Conservation (phyloP, 106 monocot genomes). For the Allium fistulosum region DNA sequence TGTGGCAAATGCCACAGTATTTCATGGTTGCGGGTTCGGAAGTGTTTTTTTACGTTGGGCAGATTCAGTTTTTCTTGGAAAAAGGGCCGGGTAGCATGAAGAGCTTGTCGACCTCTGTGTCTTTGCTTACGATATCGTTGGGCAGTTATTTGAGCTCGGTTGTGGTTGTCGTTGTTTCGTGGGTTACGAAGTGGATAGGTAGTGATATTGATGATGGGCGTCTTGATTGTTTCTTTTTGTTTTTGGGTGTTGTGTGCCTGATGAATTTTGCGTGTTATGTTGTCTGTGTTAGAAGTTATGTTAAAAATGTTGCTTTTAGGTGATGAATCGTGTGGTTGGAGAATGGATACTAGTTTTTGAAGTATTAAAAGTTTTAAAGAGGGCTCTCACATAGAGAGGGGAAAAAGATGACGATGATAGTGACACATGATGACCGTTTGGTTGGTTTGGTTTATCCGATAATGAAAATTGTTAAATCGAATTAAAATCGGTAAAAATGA, state of each 20-base stretch:
- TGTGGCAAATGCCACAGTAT: slow-evolving; percentile 49
- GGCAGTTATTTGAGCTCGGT: slow-evolving; percentile 44
- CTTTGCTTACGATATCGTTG: slow-evolving; percentile 25
- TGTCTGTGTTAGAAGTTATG: slow-evolving; percentile 10
- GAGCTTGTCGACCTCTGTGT: slow-evolving; percentile 32
- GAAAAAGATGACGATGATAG: too few relatives aligned
- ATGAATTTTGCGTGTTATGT: slow-evolving; percentile 25
- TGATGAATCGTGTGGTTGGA: slow-evolving; percentile 6
- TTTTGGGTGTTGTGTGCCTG: slow-evolving; percentile 7
- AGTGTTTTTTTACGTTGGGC: slow-evolving; percentile 30
- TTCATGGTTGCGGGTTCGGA: slow-evolving; percentile 33
- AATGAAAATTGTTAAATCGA: too few relatives aligned
- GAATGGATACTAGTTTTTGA: neutral
- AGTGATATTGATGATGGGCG: slow-evolving; percentile 48
- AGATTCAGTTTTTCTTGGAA: slow-evolving; percentile 58
- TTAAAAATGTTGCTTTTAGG: neutral
- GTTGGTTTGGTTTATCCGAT: too few relatives aligned
- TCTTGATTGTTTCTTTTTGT: slow-evolving; percentile 39
- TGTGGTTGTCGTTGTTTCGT: slow-evolving; percentile 29
- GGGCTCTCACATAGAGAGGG: too few relatives aligned
- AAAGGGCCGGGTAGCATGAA: slow-evolving; percentile 44
- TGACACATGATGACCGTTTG: too few relatives aligned
- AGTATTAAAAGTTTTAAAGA: too few relatives aligned
- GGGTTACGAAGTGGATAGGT: slow-evolving; percentile 19
- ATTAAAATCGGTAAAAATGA: too few relatives aligned